Evolutionary conservation across 306 rosid species (phyloP).

Genomic region (Leucaena leucocephala): DNA sequence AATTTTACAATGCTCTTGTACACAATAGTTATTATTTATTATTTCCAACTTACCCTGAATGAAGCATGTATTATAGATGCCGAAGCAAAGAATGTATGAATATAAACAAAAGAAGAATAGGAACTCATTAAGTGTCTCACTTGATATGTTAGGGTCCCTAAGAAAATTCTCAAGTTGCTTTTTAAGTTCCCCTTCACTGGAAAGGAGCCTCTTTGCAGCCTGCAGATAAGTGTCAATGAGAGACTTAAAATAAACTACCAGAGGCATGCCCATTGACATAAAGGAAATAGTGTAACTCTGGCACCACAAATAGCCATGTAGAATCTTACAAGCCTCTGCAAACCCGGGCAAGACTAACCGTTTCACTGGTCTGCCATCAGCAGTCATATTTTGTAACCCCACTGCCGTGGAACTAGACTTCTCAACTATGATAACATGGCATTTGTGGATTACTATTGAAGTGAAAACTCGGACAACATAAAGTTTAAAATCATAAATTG

Average conservation of each 20-base stretch:
- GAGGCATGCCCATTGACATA: slow-evolving; percentile 11
- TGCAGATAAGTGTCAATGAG: slow-evolving; percentile 38
- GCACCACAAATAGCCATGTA: neutral
- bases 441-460: neutral
- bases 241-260: slow-evolving; percentile 18
- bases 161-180: slow-evolving; percentile 69
- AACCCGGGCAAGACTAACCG: neutral
- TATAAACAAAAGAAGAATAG: slow-evolving; percentile 11
- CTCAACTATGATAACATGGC: slow-evolving; percentile 2
- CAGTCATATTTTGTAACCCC: neutral
- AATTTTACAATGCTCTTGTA: neutral
- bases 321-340: neutral
- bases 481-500: neutral
- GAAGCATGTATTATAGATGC: slow-evolving; percentile 16
- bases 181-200: slow-evolving; percentile 77
- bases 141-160: slow-evolving; percentile 69
- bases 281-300: slow-evolving; percentile 12
- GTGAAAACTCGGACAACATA: slow-evolving; percentile 6
- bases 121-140: slow-evolving; percentile 56
- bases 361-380: neutral
- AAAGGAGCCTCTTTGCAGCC: slow-evolving; percentile 94
- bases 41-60: slow-evolving; percentile 28
- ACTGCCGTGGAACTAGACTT: slow-evolving; percentile 19
- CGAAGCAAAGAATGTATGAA: slow-evolving; percentile 16
- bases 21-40: slow-evolving; percentile 5